phyloP scores from a whole-genome alignment of 192 early-diverging fungal genomes.

The Paraglomus brasilianum region DNA sequence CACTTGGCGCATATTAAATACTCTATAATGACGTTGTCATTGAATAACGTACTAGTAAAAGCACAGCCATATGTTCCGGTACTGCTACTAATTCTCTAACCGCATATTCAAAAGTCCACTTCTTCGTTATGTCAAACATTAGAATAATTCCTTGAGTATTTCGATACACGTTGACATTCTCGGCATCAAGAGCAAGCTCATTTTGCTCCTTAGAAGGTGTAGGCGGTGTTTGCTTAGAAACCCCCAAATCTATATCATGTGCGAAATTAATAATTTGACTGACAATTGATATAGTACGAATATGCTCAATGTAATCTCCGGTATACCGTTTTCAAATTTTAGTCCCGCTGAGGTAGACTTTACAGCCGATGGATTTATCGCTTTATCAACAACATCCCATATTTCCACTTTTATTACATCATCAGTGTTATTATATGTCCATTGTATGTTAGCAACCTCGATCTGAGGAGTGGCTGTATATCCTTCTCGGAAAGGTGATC shows the following conservation, averaged over 20 bases:
- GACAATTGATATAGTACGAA: neutral
- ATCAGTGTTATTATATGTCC: slow-evolving; percentile 54
- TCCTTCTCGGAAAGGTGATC: slow-evolving; percentile 39
- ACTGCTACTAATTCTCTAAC: slow-evolving; percentile 41
- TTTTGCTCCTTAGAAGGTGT: slow-evolving; percentile 24
- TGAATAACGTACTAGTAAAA: slow-evolving; percentile 45
- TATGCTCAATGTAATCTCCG: neutral
- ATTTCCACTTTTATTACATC: slow-evolving; percentile 63
- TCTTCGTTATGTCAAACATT: slow-evolving; percentile 59
- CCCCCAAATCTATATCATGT: neutral
- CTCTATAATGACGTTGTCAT: too few relatives aligned
- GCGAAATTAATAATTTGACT: slow-evolving; percentile 10
- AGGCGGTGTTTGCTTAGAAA: slow-evolving; percentile 30
- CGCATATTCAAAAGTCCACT: slow-evolving; percentile 63
- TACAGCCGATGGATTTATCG: slow-evolving; percentile 35
- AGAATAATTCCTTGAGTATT: slow-evolving; percentile 56
- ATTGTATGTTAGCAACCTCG: slow-evolving; percentile 60
- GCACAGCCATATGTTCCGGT: slow-evolving; percentile 46
- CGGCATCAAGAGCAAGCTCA: slow-evolving; percentile 50
- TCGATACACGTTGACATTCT: slow-evolving; percentile 59
- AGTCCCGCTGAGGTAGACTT: slow-evolving; percentile 21
- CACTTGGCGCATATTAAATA: too few relatives aligned
- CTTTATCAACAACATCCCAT: slow-evolving; percentile 63
- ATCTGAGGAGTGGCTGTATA: slow-evolving; percentile 59
- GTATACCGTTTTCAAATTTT: slow-evolving; percentile 39